Evolutionary conservation across 108 stramenopile species (phyloP).

Genomic region (Cyclotella cryptica): DNA sequence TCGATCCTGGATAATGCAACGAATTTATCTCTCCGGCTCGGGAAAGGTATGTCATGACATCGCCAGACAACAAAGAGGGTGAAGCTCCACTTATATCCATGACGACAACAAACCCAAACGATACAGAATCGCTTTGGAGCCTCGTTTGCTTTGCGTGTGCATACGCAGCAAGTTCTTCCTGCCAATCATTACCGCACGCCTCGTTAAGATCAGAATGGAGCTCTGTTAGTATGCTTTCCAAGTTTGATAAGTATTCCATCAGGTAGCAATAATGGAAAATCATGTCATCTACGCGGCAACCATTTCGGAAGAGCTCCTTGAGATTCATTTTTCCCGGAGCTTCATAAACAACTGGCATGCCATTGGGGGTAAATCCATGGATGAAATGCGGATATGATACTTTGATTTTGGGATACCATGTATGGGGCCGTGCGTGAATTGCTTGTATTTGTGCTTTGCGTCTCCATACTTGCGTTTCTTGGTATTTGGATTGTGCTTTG

Average conservation of each 20-base stretch:
- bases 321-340: slow-evolving; percentile 68
- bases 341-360: slow-evolving; percentile 64
- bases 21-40: slow-evolving; percentile 66
- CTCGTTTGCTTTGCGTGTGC: slow-evolving; percentile 33
- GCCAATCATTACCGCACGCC: slow-evolving; percentile 36
- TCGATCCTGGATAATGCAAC: slow-evolving; percentile 60
- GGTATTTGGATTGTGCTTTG: slow-evolving; percentile 55
- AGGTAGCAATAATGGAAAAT: slow-evolving; percentile 64
- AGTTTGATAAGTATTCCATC: slow-evolving; percentile 66
- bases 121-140: slow-evolving; percentile 31
- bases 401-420: slow-evolving; percentile 63
- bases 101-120: slow-evolving; percentile 64
- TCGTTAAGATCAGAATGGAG: slow-evolving; percentile 10
- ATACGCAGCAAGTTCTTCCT: slow-evolving; percentile 42
- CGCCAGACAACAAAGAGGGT: slow-evolving; percentile 53
- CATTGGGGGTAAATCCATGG: slow-evolving; percentile 61
- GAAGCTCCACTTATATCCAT: slow-evolving; percentile 67
- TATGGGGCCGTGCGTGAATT: slow-evolving; percentile 61
- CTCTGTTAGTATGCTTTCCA: slow-evolving; percentile 34
- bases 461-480: slow-evolving; percentile 60
- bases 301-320: slow-evolving; percentile 61
- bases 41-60: slow-evolving; percentile 66
- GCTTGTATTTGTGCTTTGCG: slow-evolving; percentile 45
- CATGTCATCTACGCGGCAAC: slow-evolving; percentile 64
- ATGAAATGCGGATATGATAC: slow-evolving; percentile 63